Percentiles rank a stretch among this genome's conserved stretches.
Evolutionary conservation across 495 filamentous ascomycete genomes (phyloP).

Genomic region (Penicillium subrubescens): DNA sequence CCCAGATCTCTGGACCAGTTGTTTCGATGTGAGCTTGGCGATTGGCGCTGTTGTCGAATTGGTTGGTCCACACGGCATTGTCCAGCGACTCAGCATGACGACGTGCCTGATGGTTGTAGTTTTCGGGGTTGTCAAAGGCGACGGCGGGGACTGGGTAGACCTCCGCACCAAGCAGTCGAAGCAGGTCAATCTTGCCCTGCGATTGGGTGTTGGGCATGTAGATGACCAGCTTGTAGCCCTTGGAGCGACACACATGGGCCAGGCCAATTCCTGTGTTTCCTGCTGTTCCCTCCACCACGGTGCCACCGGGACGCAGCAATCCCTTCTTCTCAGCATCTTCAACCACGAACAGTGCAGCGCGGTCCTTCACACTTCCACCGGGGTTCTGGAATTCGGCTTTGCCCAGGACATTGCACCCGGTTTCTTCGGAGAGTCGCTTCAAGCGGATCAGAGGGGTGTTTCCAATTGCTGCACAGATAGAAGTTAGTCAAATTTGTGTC

Average conservation of each 20-base stretch:
- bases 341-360: constrained; percentile 91
- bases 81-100: constrained; percentile 81
- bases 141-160: constrained; percentile 98
- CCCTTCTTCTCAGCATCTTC: constrained; percentile 90
- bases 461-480: constrained; percentile 72
- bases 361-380: constrained; percentile 94
- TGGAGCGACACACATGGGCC: constrained; percentile 91
- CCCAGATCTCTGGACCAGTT: constrained; percentile 95
- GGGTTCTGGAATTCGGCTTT: constrained; percentile 99
- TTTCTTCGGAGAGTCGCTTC: constrained; percentile 84
- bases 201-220: constrained; percentile 99
- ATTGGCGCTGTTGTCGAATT: constrained; percentile 97
- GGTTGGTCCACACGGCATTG: constrained; percentile 98
- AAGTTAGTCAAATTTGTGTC: constrained; percentile 11
- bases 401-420: constrained; percentile 90
- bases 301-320: constrained; percentile 79
- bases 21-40: constrained; percentile 94
- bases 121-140: constrained; percentile 91
- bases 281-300: constrained; percentile 94
- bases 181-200: constrained; percentile 93
- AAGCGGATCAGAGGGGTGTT: constrained; percentile 94
- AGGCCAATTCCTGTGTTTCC: constrained; percentile 98
- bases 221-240: constrained; percentile 93
- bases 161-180: constrained; percentile 90
- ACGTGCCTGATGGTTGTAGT: constrained; percentile 95